phyloP scores from a whole-genome alignment of 768 basidiomycete genomes.

The Kwoniella botswanensis region DNA sequence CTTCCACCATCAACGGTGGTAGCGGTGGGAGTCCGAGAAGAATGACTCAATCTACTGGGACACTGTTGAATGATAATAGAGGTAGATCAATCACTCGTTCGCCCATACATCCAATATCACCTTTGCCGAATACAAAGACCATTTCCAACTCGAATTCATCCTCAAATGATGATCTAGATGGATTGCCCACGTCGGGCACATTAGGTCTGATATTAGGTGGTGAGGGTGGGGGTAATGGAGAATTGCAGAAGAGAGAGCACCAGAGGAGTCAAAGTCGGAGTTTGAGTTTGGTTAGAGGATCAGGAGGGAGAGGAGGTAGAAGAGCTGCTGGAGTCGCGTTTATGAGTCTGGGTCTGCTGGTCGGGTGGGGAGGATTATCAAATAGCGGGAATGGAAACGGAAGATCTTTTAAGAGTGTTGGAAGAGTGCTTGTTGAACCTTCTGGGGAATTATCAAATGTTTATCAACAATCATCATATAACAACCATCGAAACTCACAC shows the following conservation, averaged over 20 bases:
- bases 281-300: conserved; percentile 47
- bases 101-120: background rate
- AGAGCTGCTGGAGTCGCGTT: conserved; percentile 80
- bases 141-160: background rate
- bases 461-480: background rate
- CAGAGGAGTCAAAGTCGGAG: conserved; percentile 47
- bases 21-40: conserved; percentile 5
- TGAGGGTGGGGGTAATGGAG: background rate
- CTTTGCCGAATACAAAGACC: background rate
- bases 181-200: conserved; percentile 29
- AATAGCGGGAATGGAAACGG: background rate
- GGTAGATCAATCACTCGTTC: conserved; percentile 31
- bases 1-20: conserved; percentile 37
- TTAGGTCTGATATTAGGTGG: conserved; percentile 12
- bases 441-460: background rate
- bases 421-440: conserved; percentile 46
- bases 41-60: conserved; percentile 28
- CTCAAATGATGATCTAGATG: conserved; percentile 22
- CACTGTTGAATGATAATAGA: conserved; percentile 21
- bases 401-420: background rate
- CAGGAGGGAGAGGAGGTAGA: conserved; percentile 64
- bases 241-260: conserved; percentile 31
- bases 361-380: conserved; percentile 66
- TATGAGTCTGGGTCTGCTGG: conserved; percentile 74
- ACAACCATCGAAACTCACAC: conserved; percentile 17